Evolutionary conservation across 2,329 filamentous ascomycete genomes (phyloP).

Genomic region (Samsoniella hepiali): DNA sequence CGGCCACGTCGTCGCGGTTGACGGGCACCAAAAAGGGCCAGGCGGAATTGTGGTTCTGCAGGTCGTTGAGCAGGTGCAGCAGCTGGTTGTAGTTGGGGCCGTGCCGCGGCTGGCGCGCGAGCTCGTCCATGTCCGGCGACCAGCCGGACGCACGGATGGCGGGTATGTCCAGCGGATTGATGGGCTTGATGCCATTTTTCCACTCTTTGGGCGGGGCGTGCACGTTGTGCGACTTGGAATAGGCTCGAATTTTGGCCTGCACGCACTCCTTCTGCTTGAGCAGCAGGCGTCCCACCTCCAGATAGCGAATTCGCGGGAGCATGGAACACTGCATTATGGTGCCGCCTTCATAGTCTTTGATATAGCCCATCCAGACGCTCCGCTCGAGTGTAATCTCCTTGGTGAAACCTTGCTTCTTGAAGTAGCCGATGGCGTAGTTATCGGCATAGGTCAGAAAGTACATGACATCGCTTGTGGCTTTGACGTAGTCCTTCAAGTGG

Average conservation of each 20-base stretch:
- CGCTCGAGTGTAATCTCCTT: slow-evolving; percentile 94
- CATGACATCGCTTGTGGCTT: slow-evolving; percentile 94
- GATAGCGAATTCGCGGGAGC: slow-evolving; percentile 90
- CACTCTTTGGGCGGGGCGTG: slow-evolving; percentile 84
- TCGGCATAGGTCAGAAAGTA: slow-evolving; percentile 98
- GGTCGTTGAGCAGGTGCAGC: slow-evolving; percentile 85
- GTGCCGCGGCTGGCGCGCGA: slow-evolving; percentile 90
- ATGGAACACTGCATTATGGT: slow-evolving; percentile 99
- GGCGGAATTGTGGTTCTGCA: slow-evolving; percentile 88
- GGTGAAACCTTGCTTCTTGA: slow-evolving; percentile 98
- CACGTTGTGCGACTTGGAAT: slow-evolving; percentile 82
- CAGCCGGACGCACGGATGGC: slow-evolving; percentile 91
- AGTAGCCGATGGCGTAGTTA: slow-evolving; percentile 98
- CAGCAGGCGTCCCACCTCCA: slow-evolving; percentile 89
- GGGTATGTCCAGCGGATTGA: slow-evolving; percentile 81
- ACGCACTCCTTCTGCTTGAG: slow-evolving; percentile 96
- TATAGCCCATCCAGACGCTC: slow-evolving; percentile 97
- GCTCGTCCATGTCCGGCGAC: slow-evolving; percentile 96
- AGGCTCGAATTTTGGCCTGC: slow-evolving; percentile 89
- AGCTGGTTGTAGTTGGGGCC: slow-evolving; percentile 96
- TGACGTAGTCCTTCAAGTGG: slow-evolving; percentile 96
- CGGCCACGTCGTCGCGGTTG: slow-evolving; percentile 92
- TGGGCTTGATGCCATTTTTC: slow-evolving; percentile 69
- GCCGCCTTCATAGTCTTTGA: slow-evolving; percentile 98
- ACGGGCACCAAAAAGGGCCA: slow-evolving; percentile 96